Evolutionary conservation across 106 monocot genomes (phyloP).

Genomic region (Dioscorea alata): DNA sequence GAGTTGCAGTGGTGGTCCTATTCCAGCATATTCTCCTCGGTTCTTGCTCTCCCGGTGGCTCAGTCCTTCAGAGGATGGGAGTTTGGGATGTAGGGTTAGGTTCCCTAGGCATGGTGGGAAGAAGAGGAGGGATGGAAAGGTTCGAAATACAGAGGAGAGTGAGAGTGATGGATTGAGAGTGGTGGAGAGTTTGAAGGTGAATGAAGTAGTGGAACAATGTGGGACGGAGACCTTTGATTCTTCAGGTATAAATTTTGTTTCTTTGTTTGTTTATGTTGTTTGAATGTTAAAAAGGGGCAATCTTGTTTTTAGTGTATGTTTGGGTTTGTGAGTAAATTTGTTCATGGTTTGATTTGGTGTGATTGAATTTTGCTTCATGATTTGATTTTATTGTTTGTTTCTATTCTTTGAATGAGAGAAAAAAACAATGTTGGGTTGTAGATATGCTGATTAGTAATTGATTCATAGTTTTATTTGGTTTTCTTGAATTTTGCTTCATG

Average conservation of each 20-base stretch:
- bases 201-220: neutral
- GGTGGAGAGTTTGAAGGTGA: slow-evolving; percentile 1
- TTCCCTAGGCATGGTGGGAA: slow-evolving; percentile 16
- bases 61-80: neutral
- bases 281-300: too few relatives aligned
- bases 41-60: slow-evolving; percentile 21
- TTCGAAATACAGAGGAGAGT: neutral
- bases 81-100: neutral
- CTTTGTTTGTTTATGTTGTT: too few relatives aligned
- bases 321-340: too few relatives aligned
- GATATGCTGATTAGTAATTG: too few relatives aligned
- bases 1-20: neutral
- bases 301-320: too few relatives aligned
- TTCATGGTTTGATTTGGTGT: too few relatives aligned
- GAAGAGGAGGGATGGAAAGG: neutral
- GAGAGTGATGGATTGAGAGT: neutral
- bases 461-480: too few relatives aligned
- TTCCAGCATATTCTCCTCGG: slow-evolving; percentile 16
- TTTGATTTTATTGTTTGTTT: too few relatives aligned
- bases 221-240: neutral
- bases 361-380: too few relatives aligned
- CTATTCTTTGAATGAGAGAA: too few relatives aligned
- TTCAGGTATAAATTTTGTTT: neutral
- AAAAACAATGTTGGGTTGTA: too few relatives aligned
- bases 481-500: too few relatives aligned